Base-by-base conservation (phyloP, 129 eudicot species). In the Arctium minus region DNA sequence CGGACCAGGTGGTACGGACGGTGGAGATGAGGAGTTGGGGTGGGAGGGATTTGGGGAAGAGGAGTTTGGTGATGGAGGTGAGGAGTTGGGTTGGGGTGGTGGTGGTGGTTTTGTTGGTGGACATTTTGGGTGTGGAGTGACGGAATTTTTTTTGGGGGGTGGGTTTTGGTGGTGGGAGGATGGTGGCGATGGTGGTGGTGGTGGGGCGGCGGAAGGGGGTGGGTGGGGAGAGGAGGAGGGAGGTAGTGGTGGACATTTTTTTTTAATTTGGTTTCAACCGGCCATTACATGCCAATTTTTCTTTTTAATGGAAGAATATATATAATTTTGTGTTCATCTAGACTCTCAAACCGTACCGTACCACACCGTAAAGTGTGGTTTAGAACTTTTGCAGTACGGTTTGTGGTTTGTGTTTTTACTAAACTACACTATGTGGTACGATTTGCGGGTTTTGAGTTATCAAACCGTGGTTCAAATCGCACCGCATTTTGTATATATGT, bases 11-110 rank as follows among this genome's bases (percentile, higher is more conserved):
- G 82, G 92, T 56, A 37, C 97, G 99, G 89, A 90, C 99, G 91
- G 97, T 91, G 94, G 98, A 92, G 92, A 94, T 92, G 87, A 94
- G 94, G 91, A 92, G 92, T 69, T 88, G 90, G 17, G 98, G 98
- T 2, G 98, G 98, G 86, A 92, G 97, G 81, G 98, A 92, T 79
- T 82, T 88, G 82, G 93, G 92, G 94, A 94, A 94, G 1, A 94
- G 87, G 87, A 94, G 91, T 15, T 91, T 94, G 17, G 97, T 87
- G 81, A 94, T 30, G 85, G 88, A 27, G 35, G 88, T 89, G 15
- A 94, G 13, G 82, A 86, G 74, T 73, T 79, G 88, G 10, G 88
- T 83, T 31, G 85, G 89, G 78, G 65, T 86, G 37, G 82, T 62
- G 7, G 78, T 18, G 67, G 83, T 13, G 12, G 73, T 32, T 85